Evolutionary conservation across 176 grass and related monocot genomes (phyloP).

Genomic region (Thalia dealbata): DNA sequence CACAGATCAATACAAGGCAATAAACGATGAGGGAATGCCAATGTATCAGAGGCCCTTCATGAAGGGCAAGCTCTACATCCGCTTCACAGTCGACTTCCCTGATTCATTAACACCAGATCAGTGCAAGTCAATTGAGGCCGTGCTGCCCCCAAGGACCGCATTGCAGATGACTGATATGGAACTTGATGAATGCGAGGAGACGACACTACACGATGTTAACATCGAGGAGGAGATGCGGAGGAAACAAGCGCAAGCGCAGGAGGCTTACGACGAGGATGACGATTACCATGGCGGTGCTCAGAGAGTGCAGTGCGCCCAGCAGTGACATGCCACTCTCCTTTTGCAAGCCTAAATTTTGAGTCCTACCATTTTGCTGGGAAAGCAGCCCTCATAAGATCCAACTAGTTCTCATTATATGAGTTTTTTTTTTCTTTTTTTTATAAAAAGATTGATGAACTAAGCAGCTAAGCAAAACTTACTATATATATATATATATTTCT

Average conservation of each 20-base stretch:
- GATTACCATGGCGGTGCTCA: slow-evolving; percentile 45
- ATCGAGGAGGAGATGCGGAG: slow-evolving; percentile 73
- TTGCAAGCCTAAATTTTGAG: not conserved
- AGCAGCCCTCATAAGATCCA: not conserved
- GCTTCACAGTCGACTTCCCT: slow-evolving; percentile 69
- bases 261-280: slow-evolving; percentile 78
- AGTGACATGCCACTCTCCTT: slow-evolving; percentile 17
- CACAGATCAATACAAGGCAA: slow-evolving; percentile 71
- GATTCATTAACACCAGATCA: slow-evolving; percentile 48
- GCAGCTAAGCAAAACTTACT: not conserved
- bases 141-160: slow-evolving; percentile 38
- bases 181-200: slow-evolving; percentile 84
- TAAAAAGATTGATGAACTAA: too few species aligned
- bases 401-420: too few species aligned
- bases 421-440: too few species aligned
- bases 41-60: slow-evolving; percentile 76
- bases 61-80: slow-evolving; percentile 89
- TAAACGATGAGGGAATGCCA: slow-evolving; percentile 85
- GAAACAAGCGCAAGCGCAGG: slow-evolving; percentile 59
- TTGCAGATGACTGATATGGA: slow-evolving; percentile 71
- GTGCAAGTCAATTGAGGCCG: slow-evolving; percentile 51
- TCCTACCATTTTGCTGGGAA: not conserved
- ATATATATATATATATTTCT: too few species aligned
- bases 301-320: slow-evolving; percentile 87
- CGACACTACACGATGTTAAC: slow-evolving; percentile 52